These are phyloP conservation scores for Rubroboletus satanas DNA, from an alignment of 768 basidiomycete species.

Conservation along the genomic window DNA sequence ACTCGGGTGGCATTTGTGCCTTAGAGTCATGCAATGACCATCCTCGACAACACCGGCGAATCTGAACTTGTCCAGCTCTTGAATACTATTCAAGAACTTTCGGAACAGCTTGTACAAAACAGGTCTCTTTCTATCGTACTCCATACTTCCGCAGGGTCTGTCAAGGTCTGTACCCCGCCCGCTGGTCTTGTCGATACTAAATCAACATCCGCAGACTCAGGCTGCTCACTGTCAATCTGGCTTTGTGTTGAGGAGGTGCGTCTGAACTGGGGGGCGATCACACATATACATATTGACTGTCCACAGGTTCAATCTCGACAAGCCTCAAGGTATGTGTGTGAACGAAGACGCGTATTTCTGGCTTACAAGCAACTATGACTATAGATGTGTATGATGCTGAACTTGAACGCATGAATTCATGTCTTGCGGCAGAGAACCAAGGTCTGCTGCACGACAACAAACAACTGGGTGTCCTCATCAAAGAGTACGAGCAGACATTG, in stretches of 20 bases:
- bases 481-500: slow-evolving; percentile 95
- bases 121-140: slow-evolving; percentile 65
- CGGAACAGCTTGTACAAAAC: slow-evolving; percentile 81
- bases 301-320: slow-evolving; percentile 79
- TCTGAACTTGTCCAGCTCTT: slow-evolving; percentile 61
- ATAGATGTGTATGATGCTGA: slow-evolving; percentile 88
- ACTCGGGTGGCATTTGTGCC: background rate
- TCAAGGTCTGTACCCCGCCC: slow-evolving; percentile 63
- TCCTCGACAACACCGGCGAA: slow-evolving; percentile 51
- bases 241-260: slow-evolving; percentile 80
- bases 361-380: slow-evolving; percentile 2
- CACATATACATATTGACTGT: background rate
- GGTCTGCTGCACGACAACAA: slow-evolving; percentile 90
- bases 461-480: slow-evolving; percentile 83
- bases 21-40: slow-evolving; percentile 40
- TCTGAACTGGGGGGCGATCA: slow-evolving; percentile 3
- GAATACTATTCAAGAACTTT: slow-evolving; percentile 70
- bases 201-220: slow-evolving; percentile 53
- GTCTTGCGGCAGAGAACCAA: slow-evolving; percentile 80
- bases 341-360: background rate
- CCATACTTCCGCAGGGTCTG: slow-evolving; percentile 66
- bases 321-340: slow-evolving; percentile 60
- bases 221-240: slow-evolving; percentile 88
- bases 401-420: slow-evolving; percentile 81
- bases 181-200: background rate